Base-by-base conservation (phyloP, 2,329 filamentous ascomycete genomes). In the Thielaviopsis euricoi region DNA sequence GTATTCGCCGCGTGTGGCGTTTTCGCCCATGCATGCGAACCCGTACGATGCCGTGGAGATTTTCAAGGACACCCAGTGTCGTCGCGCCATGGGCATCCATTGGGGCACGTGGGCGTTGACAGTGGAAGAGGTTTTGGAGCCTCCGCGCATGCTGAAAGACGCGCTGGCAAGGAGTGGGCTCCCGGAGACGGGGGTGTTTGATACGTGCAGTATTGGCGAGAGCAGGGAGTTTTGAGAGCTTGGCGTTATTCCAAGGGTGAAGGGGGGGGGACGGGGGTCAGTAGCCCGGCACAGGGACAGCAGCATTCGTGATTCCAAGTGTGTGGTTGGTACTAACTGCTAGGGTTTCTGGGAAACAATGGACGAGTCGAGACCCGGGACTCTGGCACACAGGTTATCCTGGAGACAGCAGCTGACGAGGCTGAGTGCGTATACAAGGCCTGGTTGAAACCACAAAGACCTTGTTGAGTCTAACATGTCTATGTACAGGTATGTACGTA, bases 81-180 rank as follows among this genome's bases (percentile, higher is more conserved):
- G 79, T 64, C 75, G 73, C 19, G 90, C 89, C 22, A 76, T 96
- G 72, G 90, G 81, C 1, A 95, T 96, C 64, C 91, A 96, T 67
- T 96, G 90, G 89, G 90, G 89, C 2, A 84, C 86, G 0, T 96
- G 90, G 89, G 83, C 87, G 0, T 70, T 95, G 64, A 95, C 90
- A 0, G 76, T 81, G 61, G 91, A 97, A 70, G 86, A 90, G 60
- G 85, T 95, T 1, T 68, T 90, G 58, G 89, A 95, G 71, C 91
- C 91, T 52, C 89, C 89, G 1, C 72, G 69, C 68, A 71, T 86
- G 67, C 71, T 96, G 61, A 84, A 76, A 68, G 75, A 86, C 67
- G 89, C 89, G 2, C 70, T 95, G 67, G 77, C 73, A 64, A 78
- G 76, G 65, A 83, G 82, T 64, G 81, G 80, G 0, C 67, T 94